phyloP scores from a whole-genome alignment of 495 filamentous ascomycete genomes.

The Hypoxylon subgilvum region DNA sequence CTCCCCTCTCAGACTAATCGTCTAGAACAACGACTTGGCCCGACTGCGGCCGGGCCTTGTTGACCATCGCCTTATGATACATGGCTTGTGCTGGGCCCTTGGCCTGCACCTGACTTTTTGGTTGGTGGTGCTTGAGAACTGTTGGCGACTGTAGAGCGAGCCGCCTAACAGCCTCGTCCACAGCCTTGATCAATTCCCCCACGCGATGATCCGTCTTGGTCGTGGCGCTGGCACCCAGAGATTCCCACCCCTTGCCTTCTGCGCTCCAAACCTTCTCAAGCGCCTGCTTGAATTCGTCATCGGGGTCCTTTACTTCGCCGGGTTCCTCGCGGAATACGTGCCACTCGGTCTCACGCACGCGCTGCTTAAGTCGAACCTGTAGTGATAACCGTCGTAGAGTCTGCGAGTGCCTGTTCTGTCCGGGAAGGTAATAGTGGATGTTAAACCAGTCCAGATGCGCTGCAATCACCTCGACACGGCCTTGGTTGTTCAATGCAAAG shows the following conservation, averaged over 20 bases:
- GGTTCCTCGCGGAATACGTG: conserved; percentile 43
- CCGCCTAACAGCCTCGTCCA: conserved; percentile 39
- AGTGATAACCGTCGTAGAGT: conserved; percentile 43
- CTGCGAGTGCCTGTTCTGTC: conserved; percentile 7
- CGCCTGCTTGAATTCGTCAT: conserved; percentile 51
- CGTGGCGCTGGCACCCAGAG: conserved; percentile 43
- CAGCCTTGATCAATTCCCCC: conserved; percentile 42
- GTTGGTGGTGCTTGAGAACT: conserved; percentile 30
- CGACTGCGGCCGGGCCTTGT: conserved; percentile 27
- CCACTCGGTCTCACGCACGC: conserved; percentile 50
- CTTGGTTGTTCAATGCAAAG: conserved; percentile 41
- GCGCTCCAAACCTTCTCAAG: conserved; percentile 49
- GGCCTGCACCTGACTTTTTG: conserved; percentile 14
- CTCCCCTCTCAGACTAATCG: conserved; percentile 17
- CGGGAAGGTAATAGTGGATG: conserved; percentile 52
- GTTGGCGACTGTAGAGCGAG: conserved; percentile 34
- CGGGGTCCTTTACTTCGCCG: conserved; percentile 17
- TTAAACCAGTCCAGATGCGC: conserved; percentile 56
- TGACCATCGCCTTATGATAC: conserved; percentile 33
- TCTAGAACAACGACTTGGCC: conserved; percentile 36
- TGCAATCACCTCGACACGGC: conserved; percentile 49
- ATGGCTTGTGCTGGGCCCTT: conserved; percentile 25
- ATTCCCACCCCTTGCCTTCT: conserved; percentile 40
- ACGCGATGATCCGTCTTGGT: conserved; percentile 43
- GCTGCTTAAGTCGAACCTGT: conserved; percentile 44